Base-by-base conservation (phyloP, 2,329 filamentous ascomycete species). In the Colletotrichum sublineola region DNA sequence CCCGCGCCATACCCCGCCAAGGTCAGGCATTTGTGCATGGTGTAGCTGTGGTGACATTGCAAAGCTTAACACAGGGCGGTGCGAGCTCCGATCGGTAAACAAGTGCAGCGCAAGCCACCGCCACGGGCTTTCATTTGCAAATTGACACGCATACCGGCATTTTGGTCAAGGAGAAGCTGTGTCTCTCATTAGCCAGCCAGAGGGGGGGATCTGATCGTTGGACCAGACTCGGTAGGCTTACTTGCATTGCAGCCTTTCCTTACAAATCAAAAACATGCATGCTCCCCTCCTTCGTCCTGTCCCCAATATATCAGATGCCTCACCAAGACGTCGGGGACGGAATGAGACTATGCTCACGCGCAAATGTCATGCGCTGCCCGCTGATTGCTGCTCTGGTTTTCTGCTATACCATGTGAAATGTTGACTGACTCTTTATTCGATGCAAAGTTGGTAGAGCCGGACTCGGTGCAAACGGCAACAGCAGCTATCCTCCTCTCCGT, bases 21-120 rank as follows among this genome's bases (percentile, higher is more conserved):
- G 64, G 42, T 71, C 24, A 72, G 72, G 73, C 69, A 69, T 63
- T 71, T 60, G 73, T 74, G 73, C 73, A 74, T 71, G 60, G 53
- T 52, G 52, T 57, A 68, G 55, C 63, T 61, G 50, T 74, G 52
- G 73, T 73, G 66, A 53, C 70, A 73, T 74, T 66, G 57, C 68
- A 71, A 63, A 57, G 67, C 67, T 66, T 67, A 71, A 73, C 67
- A 46, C 55, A 69, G 44, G 50, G 40, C 36, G 36, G 63, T 33
- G 31, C 63, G 53, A 48, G 55, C 38, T 50, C 60, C 24, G 58
- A 68, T 60, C 68, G 56, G 62, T 62, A 44, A n/a, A 48, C 64
- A 63, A 55, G 52, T 58, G 65, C 68, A 63, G 64, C 63, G 40
- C n/a, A 57, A 62, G 64, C 69, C 65, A 65, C 66, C 53, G 69